A percentile compares a stretch with the other conserved stretches of the same genome.
Evolutionary conservation across 805 yeast species (phyloP).

Genomic region (Blastobotrys mokoenaii): DNA sequence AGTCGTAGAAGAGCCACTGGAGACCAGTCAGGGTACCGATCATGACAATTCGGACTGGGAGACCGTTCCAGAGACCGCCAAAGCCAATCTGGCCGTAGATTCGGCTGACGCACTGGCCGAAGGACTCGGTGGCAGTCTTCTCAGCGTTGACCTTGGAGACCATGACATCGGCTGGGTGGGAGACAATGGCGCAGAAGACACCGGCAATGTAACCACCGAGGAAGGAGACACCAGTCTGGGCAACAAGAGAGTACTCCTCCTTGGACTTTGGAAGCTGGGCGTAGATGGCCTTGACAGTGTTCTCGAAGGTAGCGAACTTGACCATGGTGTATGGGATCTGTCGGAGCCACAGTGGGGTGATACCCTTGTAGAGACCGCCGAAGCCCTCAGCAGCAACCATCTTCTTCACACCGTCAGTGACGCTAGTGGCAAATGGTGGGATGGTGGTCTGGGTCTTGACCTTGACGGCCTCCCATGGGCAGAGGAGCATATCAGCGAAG

Average conservation of each 20-base stretch:
- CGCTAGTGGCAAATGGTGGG: conserved; percentile 69
- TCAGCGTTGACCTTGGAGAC: conserved; percentile 84
- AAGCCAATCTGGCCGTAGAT: conserved; percentile 83
- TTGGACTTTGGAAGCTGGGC: conserved; percentile 62
- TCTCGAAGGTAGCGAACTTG: conserved; percentile 91
- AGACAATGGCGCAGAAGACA: conserved; percentile 88
- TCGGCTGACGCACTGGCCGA: conserved; percentile 57
- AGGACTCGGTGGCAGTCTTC: conserved; percentile 54
- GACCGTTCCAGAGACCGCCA: conserved; percentile 88
- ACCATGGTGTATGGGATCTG: conserved; percentile 99
- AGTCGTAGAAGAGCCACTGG: conserved; percentile 96
- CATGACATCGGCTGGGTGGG: conserved; percentile 99
- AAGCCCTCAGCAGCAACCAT: conserved; percentile 62
- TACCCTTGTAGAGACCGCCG: conserved; percentile 75
- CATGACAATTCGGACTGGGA: conserved; percentile 91
- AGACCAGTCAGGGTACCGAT: conserved; percentile 94
- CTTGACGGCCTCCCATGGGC: conserved; percentile 94
- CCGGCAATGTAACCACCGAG: conserved; percentile 96
- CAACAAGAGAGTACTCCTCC: conserved; percentile 56
- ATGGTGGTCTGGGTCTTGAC: conserved; percentile 89
- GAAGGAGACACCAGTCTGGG: conserved; percentile 93
- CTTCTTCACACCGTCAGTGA: conserved; percentile 58
- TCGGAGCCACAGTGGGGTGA: conserved; percentile 89
- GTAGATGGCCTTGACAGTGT: conserved; percentile 77
- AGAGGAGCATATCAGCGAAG: conserved; percentile 78